These are phyloP conservation scores for Iris pallida DNA, from an alignment of 116 monocot genomes.

Conservation along the genomic window DNA sequence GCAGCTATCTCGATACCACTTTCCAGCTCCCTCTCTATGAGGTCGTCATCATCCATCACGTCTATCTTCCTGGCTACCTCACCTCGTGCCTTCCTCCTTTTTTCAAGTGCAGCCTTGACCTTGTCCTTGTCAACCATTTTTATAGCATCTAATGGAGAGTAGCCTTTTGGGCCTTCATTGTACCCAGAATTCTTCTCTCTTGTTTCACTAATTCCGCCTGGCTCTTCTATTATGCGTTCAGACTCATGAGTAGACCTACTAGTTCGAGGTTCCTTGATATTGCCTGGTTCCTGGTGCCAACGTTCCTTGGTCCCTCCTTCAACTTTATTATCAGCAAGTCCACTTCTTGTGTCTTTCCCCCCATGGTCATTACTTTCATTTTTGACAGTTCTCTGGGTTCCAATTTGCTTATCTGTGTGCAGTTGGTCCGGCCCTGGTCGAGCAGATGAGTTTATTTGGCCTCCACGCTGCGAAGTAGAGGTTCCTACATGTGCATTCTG, in stretches of 20 bases:
- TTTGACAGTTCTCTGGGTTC: background rate
- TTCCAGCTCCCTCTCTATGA: constrained; percentile 27
- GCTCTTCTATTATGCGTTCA: background rate
- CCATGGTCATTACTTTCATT: background rate
- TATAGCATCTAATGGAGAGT: constrained; percentile 5
- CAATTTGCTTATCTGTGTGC: background rate
- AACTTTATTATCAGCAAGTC: background rate
- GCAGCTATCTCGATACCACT: constrained; percentile 26
- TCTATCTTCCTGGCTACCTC: constrained; percentile 4
- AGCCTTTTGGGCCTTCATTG: background rate
- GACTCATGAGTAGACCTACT: background rate
- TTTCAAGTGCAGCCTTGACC: constrained; percentile 28
- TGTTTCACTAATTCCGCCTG: background rate
- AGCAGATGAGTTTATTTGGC: background rate
- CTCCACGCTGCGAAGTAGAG: background rate
- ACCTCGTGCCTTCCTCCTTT: constrained; percentile 12
- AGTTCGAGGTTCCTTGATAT: background rate
- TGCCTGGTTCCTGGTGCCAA: background rate
- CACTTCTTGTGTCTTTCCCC: background rate
- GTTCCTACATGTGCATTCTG: background rate
- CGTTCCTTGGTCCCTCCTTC: constrained; percentile 8
- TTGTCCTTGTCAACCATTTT: constrained; percentile 36
- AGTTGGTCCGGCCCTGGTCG: background rate
- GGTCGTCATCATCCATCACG: constrained; percentile 23
- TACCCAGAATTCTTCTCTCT: background rate